A percentile compares a stretch with the other conserved stretches of the same genome.
Conservation (phyloP, 2,329 filamentous ascomycete genomes). For the Apiospora kogelbergensis region DNA sequence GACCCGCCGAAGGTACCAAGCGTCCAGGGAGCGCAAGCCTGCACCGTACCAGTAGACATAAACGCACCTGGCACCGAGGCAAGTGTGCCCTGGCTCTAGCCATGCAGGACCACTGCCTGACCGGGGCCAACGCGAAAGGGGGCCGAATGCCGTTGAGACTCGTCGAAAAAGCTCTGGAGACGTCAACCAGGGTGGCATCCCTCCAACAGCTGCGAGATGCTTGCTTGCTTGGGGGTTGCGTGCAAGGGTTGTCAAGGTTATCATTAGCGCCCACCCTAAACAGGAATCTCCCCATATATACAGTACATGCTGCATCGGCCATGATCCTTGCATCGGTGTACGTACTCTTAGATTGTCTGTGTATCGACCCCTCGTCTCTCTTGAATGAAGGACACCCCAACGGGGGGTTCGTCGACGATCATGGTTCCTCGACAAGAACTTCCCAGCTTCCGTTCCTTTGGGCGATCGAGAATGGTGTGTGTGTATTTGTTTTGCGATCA, state of each 20-base stretch:
- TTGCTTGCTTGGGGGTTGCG: slow-evolving; percentile 1
- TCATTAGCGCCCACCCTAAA: slow-evolving; percentile 10
- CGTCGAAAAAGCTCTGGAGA: not conserved
- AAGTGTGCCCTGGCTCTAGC: not conserved
- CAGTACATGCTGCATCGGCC: not conserved
- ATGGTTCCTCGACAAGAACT: not conserved
- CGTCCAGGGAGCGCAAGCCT: not conserved
- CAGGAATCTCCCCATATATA: slow-evolving; percentile 3
- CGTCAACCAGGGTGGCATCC: slow-evolving; percentile 4
- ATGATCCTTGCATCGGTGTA: not conserved
- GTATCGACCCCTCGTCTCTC: slow-evolving; percentile 1
- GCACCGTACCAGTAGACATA: not conserved
- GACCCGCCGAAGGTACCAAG: not conserved
- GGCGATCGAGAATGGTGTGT: not conserved
- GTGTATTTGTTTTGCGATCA: not conserved
- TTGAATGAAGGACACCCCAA: slow-evolving; percentile 2
- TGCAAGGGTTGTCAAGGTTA: slow-evolving; percentile 7
- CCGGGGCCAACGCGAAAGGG: slow-evolving; percentile 14
- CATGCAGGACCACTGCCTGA: slow-evolving; percentile 1
- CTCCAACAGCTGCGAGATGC: slow-evolving; percentile 1
- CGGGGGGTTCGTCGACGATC: not conserved
- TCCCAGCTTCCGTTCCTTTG: not conserved
- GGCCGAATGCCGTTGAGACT: slow-evolving; percentile 15
- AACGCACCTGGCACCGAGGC: not conserved
- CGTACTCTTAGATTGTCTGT: not conserved